Evolutionary conservation across 2,329 filamentous ascomycete genomes (phyloP).

Genomic region (Nothophoma quercina): DNA sequence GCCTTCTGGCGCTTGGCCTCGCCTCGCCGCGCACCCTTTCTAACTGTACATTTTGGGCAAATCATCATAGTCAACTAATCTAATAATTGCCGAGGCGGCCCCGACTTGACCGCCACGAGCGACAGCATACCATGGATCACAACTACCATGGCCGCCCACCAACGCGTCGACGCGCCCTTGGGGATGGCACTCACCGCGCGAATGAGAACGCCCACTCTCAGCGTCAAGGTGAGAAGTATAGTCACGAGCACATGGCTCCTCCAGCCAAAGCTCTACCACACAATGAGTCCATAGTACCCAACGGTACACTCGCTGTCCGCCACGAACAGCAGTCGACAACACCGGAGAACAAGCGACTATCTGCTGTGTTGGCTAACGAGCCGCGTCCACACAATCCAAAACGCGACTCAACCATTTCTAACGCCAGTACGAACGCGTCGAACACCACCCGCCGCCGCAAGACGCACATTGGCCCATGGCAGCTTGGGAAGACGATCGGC

Average conservation of each 20-base stretch:
- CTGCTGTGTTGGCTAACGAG: constrained; percentile 58
- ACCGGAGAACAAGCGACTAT: constrained; percentile 62
- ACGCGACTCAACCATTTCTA: constrained; percentile 62
- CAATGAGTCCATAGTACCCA: constrained; percentile 55
- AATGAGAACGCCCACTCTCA: constrained; percentile 38
- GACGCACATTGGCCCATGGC: constrained; percentile 91
- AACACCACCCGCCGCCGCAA: constrained; percentile 61
- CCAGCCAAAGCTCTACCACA: constrained; percentile 46
- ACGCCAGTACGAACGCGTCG: constrained; percentile 62
- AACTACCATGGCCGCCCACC: constrained; percentile 39
- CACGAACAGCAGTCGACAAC: constrained; percentile 39
- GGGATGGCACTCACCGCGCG: constrained; percentile 43
- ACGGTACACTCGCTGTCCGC: constrained; percentile 53
- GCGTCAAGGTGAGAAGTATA: constrained; percentile 30
- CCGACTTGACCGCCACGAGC: constrained; percentile 18
- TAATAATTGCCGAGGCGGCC: constrained; percentile 16
- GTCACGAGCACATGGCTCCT: constrained; percentile 23
- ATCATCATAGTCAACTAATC: constrained; percentile 21
- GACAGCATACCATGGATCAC: constrained; percentile 39
- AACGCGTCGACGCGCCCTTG: constrained; percentile 42
- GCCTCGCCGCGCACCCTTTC: constrained; percentile 32
- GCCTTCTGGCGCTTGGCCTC: constrained; percentile 27
- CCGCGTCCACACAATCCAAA: constrained; percentile 57
- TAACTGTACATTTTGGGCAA: constrained; percentile 28
- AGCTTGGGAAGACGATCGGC: constrained; percentile 86